Conservation (phyloP, 768 basidiomycete genomes). For the Lentinula detonsa region DNA sequence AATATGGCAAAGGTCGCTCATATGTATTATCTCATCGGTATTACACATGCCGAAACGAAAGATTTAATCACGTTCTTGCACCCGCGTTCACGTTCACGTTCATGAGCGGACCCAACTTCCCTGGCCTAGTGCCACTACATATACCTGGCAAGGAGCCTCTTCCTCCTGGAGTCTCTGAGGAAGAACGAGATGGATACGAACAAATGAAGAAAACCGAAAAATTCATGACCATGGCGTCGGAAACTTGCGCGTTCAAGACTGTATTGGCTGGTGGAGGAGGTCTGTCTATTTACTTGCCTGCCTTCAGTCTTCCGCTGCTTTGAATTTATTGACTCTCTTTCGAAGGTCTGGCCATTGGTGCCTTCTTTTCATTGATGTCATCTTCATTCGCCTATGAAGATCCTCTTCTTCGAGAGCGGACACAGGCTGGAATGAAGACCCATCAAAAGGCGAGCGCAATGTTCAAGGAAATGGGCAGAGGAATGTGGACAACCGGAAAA, state of each 20-base stretch:
- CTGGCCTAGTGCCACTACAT: constrained; percentile 66
- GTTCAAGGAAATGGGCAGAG: constrained; percentile 91
- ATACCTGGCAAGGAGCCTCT: constrained; percentile 84
- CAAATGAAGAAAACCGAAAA: constrained; percentile 76
- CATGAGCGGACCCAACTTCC: constrained; percentile 20
- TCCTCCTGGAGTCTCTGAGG: constrained; percentile 77
- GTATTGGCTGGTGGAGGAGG: constrained; percentile 78
- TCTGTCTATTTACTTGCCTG: constrained; percentile 29
- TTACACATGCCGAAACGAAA: background rate
- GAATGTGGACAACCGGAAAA: constrained; percentile 87
- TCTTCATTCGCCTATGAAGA: constrained; percentile 95
- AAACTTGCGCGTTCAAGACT: constrained; percentile 83
- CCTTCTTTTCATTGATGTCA: constrained; percentile 95
- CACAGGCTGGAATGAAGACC: constrained; percentile 48
- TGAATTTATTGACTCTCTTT: background rate
- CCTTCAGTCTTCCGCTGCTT: constrained; percentile 1
- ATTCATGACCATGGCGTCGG: constrained; percentile 67
- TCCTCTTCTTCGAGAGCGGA: constrained; percentile 67
- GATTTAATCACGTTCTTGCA: background rate
- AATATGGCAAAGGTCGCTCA: background rate
- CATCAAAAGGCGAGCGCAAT: constrained; percentile 79
- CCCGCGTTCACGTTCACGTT: background rate
- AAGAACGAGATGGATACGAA: constrained; percentile 61
- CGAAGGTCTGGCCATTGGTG: constrained; percentile 85
- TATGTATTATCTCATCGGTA: background rate